Percentiles rank a stretch among this genome's conserved stretches.
Evolutionary conservation across 345 rosid species (phyloP).

Genomic region (Murraya koenigii): DNA sequence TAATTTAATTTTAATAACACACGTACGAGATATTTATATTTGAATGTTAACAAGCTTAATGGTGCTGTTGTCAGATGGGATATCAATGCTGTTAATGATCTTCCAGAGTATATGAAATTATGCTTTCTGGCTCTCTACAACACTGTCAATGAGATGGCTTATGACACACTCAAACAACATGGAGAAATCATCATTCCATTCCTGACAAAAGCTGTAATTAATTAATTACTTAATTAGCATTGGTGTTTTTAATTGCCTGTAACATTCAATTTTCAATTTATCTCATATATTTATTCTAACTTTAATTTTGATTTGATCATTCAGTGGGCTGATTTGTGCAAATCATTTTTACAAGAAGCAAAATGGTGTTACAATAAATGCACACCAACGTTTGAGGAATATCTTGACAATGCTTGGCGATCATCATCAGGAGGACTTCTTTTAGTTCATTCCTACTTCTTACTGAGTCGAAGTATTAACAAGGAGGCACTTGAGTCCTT

Average conservation of each 20-base stretch:
- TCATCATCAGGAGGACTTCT: slow-evolving; percentile 30
- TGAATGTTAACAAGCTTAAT: neutral
- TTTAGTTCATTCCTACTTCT: slow-evolving; percentile 30
- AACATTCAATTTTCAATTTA: neutral
- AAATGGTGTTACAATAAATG: slow-evolving; percentile 26
- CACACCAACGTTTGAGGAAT: slow-evolving; percentile 40
- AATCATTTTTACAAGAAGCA: slow-evolving; percentile 42
- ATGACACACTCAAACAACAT: slow-evolving; percentile 34
- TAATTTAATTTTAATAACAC: neutral
- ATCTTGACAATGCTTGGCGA: slow-evolving; percentile 37
- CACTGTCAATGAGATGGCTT: slow-evolving; percentile 43
- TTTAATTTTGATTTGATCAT: no score
- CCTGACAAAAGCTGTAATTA: slow-evolving; percentile 30
- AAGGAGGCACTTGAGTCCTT: slow-evolving; percentile 22
- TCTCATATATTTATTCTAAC: no score
- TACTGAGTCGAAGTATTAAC: neutral
- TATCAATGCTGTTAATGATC: slow-evolving; percentile 20
- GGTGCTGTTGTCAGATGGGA: slow-evolving; percentile 40
- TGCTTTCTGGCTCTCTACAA: slow-evolving; percentile 40
- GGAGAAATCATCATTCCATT: slow-evolving; percentile 25
- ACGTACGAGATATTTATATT: no score
- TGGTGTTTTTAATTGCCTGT: neutral
- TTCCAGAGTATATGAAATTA: slow-evolving; percentile 44
- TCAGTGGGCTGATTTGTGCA: slow-evolving; percentile 49
- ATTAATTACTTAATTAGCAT: neutral